These are phyloP conservation scores for Aegilops speltoides DNA, from an alignment of 176 grass and related monocot genomes.

Conservation along the genomic window DNA sequence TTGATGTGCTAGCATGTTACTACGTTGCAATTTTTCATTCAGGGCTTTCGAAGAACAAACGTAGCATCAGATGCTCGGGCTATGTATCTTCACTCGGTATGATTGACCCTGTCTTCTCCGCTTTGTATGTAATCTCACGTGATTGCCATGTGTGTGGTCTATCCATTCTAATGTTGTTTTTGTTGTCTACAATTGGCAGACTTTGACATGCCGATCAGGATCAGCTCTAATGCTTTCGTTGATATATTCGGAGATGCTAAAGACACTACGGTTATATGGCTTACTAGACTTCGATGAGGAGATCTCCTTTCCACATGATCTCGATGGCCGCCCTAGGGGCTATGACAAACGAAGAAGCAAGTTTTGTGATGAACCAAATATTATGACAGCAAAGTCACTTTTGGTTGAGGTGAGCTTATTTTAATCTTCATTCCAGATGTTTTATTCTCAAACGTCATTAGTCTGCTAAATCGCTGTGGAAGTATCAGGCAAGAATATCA, in stretches of 20 bases:
- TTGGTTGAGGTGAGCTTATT: conserved; percentile 67
- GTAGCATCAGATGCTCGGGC: conserved; percentile 42
- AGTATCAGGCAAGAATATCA: neutral
- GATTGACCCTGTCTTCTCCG: neutral
- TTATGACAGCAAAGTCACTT: conserved; percentile 77
- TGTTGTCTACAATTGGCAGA: conserved; percentile 33
- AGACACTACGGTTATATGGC: conserved; percentile 56
- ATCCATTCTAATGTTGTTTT: conserved; percentile 17
- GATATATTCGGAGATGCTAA: conserved; percentile 92
- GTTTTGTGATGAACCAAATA: conserved; percentile 60
- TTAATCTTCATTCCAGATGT: neutral
- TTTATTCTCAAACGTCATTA: neutral
- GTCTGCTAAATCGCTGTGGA: neutral
- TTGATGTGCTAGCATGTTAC: conserved; percentile 5
- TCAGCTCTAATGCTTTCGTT: conserved; percentile 72
- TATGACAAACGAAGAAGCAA: conserved; percentile 79
- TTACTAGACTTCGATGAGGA: conserved; percentile 81
- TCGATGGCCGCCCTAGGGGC: conserved; percentile 63
- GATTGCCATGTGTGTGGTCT: neutral
- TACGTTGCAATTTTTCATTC: neutral
- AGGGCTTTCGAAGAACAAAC: conserved; percentile 77
- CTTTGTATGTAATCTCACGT: neutral
- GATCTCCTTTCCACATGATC: conserved; percentile 74
- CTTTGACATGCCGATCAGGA: conserved; percentile 82
- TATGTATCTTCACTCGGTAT: conserved; percentile 92